Conservation (phyloP, 208 protist species). For the Wallacemonas sp. region DNA sequence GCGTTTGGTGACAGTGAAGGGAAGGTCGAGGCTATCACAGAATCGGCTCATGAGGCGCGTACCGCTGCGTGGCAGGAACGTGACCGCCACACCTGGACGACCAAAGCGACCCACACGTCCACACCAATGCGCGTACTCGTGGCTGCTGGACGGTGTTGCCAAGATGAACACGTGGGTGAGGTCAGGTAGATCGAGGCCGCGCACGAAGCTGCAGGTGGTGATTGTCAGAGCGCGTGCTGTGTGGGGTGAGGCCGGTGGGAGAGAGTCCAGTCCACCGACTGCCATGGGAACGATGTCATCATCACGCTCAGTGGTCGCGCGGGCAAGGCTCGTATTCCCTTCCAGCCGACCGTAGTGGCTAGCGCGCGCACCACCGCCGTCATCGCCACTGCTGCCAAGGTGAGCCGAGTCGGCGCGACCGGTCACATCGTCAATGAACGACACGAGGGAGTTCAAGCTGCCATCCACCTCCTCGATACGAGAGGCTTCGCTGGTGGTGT, state of each 20-base stretch:
- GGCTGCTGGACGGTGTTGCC: constrained; percentile 38
- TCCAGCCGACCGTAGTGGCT: no score
- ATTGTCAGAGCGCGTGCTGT: constrained; percentile 37
- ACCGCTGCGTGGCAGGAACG: constrained; percentile 50
- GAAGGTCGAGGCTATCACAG: constrained; percentile 61
- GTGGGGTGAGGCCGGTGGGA: no score
- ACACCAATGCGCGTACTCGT: constrained; percentile 87
- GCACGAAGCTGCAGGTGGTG: constrained; percentile 42
- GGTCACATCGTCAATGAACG: no score
- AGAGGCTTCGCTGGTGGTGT: no score
- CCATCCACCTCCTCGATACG: background rate
- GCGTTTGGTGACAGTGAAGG: constrained; percentile 53
- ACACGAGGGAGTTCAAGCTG: background rate
- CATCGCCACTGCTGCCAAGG: no score
- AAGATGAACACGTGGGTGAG: constrained; percentile 82
- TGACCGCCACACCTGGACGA: constrained; percentile 45
- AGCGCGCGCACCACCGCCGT: no score
- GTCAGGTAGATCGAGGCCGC: constrained; percentile 64
- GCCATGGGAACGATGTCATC: no score
- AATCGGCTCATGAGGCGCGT: constrained; percentile 56
- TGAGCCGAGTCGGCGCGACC: no score
- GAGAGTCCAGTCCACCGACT: no score
- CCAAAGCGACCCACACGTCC: constrained; percentile 85
- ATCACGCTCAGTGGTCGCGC: no score
- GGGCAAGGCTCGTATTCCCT: no score